A percentile compares a stretch with the other conserved stretches of the same genome.
These are phyloP conservation scores for Phylloporus gajari DNA, from an alignment of 1,284 basidiomycete genomes.

Conservation along the genomic window DNA sequence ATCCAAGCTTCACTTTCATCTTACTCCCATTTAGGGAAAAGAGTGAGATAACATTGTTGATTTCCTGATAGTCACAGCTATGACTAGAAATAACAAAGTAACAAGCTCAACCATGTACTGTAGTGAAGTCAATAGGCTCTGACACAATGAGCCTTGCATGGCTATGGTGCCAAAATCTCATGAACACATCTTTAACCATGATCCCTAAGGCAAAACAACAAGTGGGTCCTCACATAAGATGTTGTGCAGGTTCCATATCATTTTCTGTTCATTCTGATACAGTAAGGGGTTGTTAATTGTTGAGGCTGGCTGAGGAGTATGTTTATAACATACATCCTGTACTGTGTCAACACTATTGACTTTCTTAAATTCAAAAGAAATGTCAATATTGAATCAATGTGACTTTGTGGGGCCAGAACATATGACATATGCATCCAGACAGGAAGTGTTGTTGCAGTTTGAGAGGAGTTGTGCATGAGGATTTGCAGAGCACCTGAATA, in stretches of 20 bases:
- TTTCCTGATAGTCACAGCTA: constrained; percentile 14
- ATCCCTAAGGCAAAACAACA: constrained; percentile 18
- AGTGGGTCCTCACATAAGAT: constrained; percentile 23
- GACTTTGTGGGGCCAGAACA: background rate
- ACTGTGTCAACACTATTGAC: background rate
- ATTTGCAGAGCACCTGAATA: background rate
- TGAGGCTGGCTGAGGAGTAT: no score
- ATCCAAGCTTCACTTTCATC: constrained; percentile 16
- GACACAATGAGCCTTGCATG: constrained; percentile 18
- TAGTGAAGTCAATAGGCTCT: constrained; percentile 7
- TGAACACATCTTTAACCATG: constrained; percentile 16
- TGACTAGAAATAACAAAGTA: background rate
- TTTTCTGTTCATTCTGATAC: constrained; percentile 24
- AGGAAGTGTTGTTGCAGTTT: constrained; percentile 10
- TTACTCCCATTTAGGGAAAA: constrained; percentile 6
- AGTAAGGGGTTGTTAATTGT: background rate
- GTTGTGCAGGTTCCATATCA: constrained; percentile 24
- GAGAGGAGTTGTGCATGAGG: background rate
- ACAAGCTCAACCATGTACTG: constrained; percentile 7
- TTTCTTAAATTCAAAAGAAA: constrained; percentile 25
- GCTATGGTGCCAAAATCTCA: constrained; percentile 23
- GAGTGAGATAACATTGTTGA: constrained; percentile 5
- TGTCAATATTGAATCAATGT: constrained; percentile 21
- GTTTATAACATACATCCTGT: background rate
- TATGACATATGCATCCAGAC: constrained; percentile 15